Conservation (phyloP, 257 asterid genomes). For the Gentiana straminea region DNA sequence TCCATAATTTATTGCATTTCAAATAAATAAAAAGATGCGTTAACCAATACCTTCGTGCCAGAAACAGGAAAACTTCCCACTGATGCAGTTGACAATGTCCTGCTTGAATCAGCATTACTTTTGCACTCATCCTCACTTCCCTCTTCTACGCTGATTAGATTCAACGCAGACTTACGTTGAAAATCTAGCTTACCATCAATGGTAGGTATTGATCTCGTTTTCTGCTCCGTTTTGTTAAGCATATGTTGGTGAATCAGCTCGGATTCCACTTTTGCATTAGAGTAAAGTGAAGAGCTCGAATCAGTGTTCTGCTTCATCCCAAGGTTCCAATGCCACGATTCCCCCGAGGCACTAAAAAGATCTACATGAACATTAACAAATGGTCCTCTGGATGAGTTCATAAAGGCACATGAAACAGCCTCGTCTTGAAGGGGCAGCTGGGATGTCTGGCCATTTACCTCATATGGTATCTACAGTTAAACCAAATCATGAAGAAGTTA, state of each 20-base stretch:
- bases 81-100: slow-evolving; percentile 29
- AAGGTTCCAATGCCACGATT: slow-evolving; percentile 80
- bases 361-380: slow-evolving; percentile 67
- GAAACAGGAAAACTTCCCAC: slow-evolving; percentile 28
- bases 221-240: slow-evolving; percentile 28
- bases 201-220: slow-evolving; percentile 27
- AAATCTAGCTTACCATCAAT: slow-evolving; percentile 37
- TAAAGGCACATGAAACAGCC: slow-evolving; percentile 26
- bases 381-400: slow-evolving; percentile 42
- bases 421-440: slow-evolving; percentile 33
- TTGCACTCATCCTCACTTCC: slow-evolving; percentile 59
- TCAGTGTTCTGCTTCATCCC: slow-evolving; percentile 37
- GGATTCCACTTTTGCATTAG: slow-evolving; percentile 26
- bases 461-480: slow-evolving; percentile 27
- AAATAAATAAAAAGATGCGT: slow-evolving; percentile 5
- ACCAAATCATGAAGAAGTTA: not conserved
- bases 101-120: slow-evolving; percentile 38
- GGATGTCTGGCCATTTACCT: slow-evolving; percentile 23
- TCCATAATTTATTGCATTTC: not conserved
- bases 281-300: slow-evolving; percentile 20
- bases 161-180: slow-evolving; percentile 22
- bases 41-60: slow-evolving; percentile 27
- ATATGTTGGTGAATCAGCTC: slow-evolving; percentile 21
- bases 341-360: slow-evolving; percentile 94
- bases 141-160: slow-evolving; percentile 58